phyloP scores from a whole-genome alignment of 2,329 filamentous ascomycete genomes.

The Aureobasidium mangrovei region DNA sequence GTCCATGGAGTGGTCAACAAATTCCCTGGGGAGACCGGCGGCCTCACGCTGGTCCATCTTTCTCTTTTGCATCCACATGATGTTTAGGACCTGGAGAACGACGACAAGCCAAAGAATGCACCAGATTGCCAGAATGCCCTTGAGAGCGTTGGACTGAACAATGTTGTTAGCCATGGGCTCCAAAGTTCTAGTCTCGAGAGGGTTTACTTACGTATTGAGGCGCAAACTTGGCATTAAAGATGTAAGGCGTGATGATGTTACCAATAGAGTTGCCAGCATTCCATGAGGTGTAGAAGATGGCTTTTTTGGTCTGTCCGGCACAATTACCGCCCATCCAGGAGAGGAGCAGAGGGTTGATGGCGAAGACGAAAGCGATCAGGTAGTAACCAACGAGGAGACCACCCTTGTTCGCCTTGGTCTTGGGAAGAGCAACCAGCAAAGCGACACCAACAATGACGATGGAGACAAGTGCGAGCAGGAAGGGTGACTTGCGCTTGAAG shows the following conservation, averaged over 20 bases:
- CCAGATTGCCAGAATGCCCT: slow-evolving; percentile 14
- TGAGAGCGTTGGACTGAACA: slow-evolving; percentile 12
- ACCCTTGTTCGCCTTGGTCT: slow-evolving; percentile 15
- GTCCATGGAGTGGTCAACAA: slow-evolving; percentile 13
- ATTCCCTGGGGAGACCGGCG: slow-evolving; percentile 2
- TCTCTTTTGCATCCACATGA: slow-evolving; percentile 11
- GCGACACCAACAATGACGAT: slow-evolving; percentile 14
- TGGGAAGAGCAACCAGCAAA: slow-evolving; percentile 12
- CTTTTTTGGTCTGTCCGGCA: slow-evolving; percentile 16
- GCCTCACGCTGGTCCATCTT: slow-evolving; percentile 14
- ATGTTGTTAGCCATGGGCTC: neutral
- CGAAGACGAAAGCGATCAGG: slow-evolving; percentile 14
- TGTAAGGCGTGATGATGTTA: slow-evolving; percentile 16
- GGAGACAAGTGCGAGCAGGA: slow-evolving; percentile 13
- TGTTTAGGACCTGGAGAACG: neutral
- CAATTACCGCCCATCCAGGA: slow-evolving; percentile 14
- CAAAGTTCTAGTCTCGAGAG: neutral
- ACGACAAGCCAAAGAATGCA: slow-evolving; percentile 12
- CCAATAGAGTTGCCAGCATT: slow-evolving; percentile 14
- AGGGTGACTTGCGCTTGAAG: slow-evolving; percentile 16
- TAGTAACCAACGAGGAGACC: slow-evolving; percentile 14
- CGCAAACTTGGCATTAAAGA: slow-evolving; percentile 12
- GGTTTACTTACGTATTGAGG: slow-evolving; percentile 14
- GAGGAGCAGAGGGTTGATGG: slow-evolving; percentile 14
- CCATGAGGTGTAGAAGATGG: slow-evolving; percentile 14